Conservation (phyloP, 306 rosid species). For the Dicorynia guianensis region DNA sequence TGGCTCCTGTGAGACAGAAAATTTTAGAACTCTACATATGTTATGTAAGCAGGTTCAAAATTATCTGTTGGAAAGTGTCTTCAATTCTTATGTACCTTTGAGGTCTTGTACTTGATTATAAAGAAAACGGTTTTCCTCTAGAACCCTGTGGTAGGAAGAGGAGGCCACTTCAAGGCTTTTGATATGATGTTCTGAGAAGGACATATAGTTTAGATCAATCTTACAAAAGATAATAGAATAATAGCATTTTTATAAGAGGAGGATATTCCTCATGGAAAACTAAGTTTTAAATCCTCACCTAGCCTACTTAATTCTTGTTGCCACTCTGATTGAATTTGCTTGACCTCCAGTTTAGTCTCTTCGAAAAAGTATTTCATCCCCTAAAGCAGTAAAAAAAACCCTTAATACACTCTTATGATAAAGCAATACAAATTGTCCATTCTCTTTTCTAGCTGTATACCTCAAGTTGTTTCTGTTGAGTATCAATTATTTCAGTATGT, state of each 20-base stretch:
- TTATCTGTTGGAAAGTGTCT: conserved; percentile 14
- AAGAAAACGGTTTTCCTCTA: conserved; percentile 85
- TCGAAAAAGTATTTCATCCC: conserved; percentile 67
- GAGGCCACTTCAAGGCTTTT: conserved; percentile 79
- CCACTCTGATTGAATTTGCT: conserved; percentile 70
- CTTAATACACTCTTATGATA: conserved; percentile 23
- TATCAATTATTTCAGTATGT: conserved; percentile 55
- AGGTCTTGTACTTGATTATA: conserved; percentile 98
- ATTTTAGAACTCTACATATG: conserved; percentile 10
- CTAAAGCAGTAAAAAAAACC: conserved; percentile 45
- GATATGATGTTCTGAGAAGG: conserved; percentile 68
- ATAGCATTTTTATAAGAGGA: background rate
- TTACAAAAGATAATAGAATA: conserved; percentile 14
- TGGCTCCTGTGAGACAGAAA: conserved; percentile 68
- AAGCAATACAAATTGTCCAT: conserved; percentile 15
- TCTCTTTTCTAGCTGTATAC: conserved; percentile 45
- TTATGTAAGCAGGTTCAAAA: conserved; percentile 8
- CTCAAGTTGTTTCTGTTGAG: conserved; percentile 80
- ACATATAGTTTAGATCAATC: conserved; percentile 34
- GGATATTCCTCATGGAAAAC: conserved; percentile 30
- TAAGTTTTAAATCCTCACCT: conserved; percentile 55
- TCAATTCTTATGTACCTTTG: conserved; percentile 65
- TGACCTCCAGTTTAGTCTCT: conserved; percentile 65
- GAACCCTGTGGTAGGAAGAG: conserved; percentile 80
- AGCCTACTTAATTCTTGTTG: conserved; percentile 74